Base-by-base conservation (phyloP, 352 stramenopile genomes). In the Phytophthora parvispora region DNA sequence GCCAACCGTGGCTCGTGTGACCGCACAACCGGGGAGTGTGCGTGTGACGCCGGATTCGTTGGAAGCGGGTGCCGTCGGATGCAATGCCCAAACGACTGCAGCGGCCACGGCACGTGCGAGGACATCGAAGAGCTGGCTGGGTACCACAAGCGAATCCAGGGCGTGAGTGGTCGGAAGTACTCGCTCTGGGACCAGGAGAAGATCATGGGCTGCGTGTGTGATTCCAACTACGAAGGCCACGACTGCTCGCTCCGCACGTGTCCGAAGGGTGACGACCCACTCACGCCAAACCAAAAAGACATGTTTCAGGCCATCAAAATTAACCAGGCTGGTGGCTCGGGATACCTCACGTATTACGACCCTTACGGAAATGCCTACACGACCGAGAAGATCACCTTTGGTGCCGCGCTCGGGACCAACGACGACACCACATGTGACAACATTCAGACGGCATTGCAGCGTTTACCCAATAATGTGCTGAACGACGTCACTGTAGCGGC, bases 141-240 rank as follows among this genome's bases (percentile, higher is more conserved):
- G 18, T 76, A 87, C 59, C 49, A 91, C 63, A 87, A 81, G 65
- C 71, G 72, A 13, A 60, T 93, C 16, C 64, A 62, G 20, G 75
- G 83, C 4, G 61, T 45, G 15, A 45, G 38, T 15, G 38, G 76
- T 0, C 4, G 75, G 3, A 66, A 78, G 38, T 77, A 93, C 43
- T 65, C 79, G 31, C 74, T 90, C 24, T 97, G 90, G 88, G 90
- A 97, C 58, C 78, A 77, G 16, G 86, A 96, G 47, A 95, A 91
- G 74, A 82, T 97, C 36, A 85, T 88, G 43, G 90, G 90, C 28
- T 98, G 92, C 53, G 61, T 75, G 8, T 97, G 91, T 51, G 88
- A 97, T 49, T 61, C 66, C 12, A 80, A 77, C 1, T 97, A 78
- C 60, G 47, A 79, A 6, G 78, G 83, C 1, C 59, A 86, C 7